A percentile compares a stretch with the other conserved stretches of the same genome.
These are phyloP conservation scores for Entophlyctis helioformis DNA, from an alignment of 192 early-diverging fungal genomes.

Conservation along the genomic window DNA sequence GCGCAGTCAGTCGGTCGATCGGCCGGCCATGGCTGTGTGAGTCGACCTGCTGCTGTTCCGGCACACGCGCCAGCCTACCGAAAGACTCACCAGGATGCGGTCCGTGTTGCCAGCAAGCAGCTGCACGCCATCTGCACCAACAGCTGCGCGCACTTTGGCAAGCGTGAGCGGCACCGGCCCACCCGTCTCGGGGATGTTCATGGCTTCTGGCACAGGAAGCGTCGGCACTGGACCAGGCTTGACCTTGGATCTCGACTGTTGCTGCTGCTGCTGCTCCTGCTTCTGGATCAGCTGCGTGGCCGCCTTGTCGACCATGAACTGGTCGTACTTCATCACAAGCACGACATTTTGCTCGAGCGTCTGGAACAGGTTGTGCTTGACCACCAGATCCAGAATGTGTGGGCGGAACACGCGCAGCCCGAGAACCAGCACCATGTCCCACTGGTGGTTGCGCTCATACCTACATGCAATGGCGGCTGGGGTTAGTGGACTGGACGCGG, in stretches of 20 bases:
- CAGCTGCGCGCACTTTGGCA: constrained; percentile 61
- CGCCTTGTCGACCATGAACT: too few relatives aligned
- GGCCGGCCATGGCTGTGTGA: constrained; percentile 79
- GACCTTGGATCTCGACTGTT: constrained; percentile 84
- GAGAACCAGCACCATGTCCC: constrained; percentile 69
- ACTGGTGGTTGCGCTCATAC: constrained; percentile 56
- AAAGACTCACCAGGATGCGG: too few relatives aligned
- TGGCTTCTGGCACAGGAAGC: constrained; percentile 79
- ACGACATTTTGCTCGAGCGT: constrained; percentile 68
- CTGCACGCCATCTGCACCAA: too few relatives aligned
- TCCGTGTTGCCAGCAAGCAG: too few relatives aligned
- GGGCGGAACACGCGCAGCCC: constrained; percentile 59
- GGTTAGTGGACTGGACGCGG: too few relatives aligned
- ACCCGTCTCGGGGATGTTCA: constrained; percentile 67
- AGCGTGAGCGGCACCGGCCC: constrained; percentile 91
- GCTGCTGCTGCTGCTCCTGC: too few relatives aligned
- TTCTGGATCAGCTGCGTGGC: too few relatives aligned
- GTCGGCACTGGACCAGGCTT: constrained; percentile 66
- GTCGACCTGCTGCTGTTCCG: too few relatives aligned
- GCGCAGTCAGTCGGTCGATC: constrained; percentile 70
- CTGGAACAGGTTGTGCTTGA: constrained; percentile 65
- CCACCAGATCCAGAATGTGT: constrained; percentile 66
- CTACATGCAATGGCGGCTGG: too few relatives aligned
- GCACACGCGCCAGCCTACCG: too few relatives aligned
- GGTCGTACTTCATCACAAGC: constrained; percentile 78